phyloP scores from a whole-genome alignment of 305 asterid species.

The Solanum hybrid region DNA sequence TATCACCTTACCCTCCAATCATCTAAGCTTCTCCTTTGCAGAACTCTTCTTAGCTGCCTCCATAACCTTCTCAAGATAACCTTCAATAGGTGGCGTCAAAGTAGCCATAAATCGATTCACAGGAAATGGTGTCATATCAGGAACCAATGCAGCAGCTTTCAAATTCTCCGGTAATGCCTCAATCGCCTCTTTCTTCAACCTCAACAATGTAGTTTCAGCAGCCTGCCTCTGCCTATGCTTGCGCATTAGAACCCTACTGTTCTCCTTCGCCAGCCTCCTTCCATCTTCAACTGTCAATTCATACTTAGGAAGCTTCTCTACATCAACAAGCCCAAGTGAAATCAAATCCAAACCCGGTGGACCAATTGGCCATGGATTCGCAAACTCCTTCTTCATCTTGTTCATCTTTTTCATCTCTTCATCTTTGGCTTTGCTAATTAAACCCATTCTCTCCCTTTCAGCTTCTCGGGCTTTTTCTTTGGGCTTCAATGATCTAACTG shows the following conservation, averaged over 20 bases:
- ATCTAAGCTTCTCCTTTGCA: constrained; percentile 68
- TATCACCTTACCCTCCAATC: constrained; percentile 5
- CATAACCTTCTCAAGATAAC: constrained; percentile 65
- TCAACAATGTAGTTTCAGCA: constrained; percentile 55
- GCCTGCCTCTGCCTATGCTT: constrained; percentile 82
- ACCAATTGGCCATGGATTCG: constrained; percentile 43
- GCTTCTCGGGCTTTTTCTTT: constrained; percentile 68
- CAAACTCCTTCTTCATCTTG: constrained; percentile 37
- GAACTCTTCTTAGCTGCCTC: constrained; percentile 73
- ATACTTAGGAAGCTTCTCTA: constrained; percentile 66
- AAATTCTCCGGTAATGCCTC: constrained; percentile 75
- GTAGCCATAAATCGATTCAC: constrained; percentile 67
- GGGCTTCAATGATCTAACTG: constrained; percentile 61
- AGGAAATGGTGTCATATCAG: constrained; percentile 69
- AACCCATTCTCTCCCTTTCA: constrained; percentile 76
- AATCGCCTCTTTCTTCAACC: constrained; percentile 70
- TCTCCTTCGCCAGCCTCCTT: constrained; percentile 70
- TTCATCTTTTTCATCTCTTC: constrained; percentile 56
- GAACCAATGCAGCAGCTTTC: constrained; percentile 69
- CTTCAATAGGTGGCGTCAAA: constrained; percentile 88
- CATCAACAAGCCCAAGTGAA: constrained; percentile 69
- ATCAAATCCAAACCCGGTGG: constrained; percentile 80
- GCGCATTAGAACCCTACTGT: constrained; percentile 79
- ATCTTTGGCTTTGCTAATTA: constrained; percentile 55
- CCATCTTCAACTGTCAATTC: constrained; percentile 87